Base-by-base conservation (phyloP, 352 stramenopile genomes). In the Phytophthora ohioensis region DNA sequence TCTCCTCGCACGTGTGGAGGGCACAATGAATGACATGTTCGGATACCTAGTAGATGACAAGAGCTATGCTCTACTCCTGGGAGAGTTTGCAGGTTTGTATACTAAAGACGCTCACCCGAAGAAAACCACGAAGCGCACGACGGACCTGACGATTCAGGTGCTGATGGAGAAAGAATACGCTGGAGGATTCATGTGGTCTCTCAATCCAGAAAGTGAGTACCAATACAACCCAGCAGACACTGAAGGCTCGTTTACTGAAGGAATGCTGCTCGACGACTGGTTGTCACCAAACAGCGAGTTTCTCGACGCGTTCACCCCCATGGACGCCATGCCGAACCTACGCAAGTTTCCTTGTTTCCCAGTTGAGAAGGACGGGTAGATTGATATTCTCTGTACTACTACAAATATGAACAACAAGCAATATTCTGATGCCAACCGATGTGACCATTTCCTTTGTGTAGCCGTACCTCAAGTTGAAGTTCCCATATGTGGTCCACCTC, bases 161-260 rank as follows among this genome's bases (percentile, higher is more conserved):
- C 74, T 94, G 64, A 61, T 93, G 49, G 64, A 81, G 35, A 76
- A 90, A 39, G 71, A 81, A 39, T 94, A 92, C 49, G 80, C 82
- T 0, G 87, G 87, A 12, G 87, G 85, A 3, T 94, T 93, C 72
- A 92, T 94, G 83, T 94, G 87, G 87, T 92, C 83, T 13, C 78
- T 94, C 34, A 94, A 94, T 57, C 87, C 87, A 7, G 87, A 94
- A 66, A 91, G 80, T 31, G 77, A 76, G 11, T 94, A 94, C 72
- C 67, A 89, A 57, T 93, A 91, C 73, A 93, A 93, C 66, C 84
- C 85, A 21, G 83, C 80, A 17, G 80, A 82, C 59, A 73, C 65
- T 7, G 66, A 84, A 47, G 85, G 85, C 4, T 57, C 79, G 30
- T 93, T 89, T 66, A 90, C 79, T 0, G 88, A 95, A 71, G 88